Base-by-base conservation (phyloP, 768 basidiomycete species). In the Naganishia friedmannii region DNA sequence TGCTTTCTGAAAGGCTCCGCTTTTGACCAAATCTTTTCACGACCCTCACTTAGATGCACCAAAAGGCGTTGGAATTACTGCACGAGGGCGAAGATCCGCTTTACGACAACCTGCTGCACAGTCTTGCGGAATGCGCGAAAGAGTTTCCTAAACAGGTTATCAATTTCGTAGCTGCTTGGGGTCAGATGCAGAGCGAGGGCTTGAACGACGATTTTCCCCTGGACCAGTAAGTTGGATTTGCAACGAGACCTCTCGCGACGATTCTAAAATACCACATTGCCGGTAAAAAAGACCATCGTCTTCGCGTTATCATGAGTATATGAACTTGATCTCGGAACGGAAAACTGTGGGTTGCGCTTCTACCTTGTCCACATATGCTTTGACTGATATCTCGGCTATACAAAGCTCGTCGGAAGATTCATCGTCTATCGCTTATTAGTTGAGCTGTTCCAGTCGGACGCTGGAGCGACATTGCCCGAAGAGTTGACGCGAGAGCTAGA, bases 371-470 rank as follows among this genome's bases (percentile, higher is more conserved):
- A 15, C 5, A 26, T 56, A 3, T 21, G 31, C 12, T 21, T 45
- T 7, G 12, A 29, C 23, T 26, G 12, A 17, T 51, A 15, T n/a
- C 53, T 37, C 34, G 34, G 12, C n/a, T 6, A 4, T 21, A 17
- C 15, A 23, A n/a, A 71, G 70, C 42, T 67, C 6, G 57, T 57
- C 2, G 66, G 66, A 1, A 55, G 42, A 23, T 71, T 67, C 48
- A 68, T 68, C 46, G 66, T 71, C 3, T 56, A 71, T 65, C 70
- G 70, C 8, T 51, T 66, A 10, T 57, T 71, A 23, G 31, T 68
- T 0, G 65, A 67, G 55, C 67, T 67, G 13, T 32, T 68, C n/a
- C 42, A 66, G 39, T 48, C 66, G 15, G 57, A 32, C 31, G 53
- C 48, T 9, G 56, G 67, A 55, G 45, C 67, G 2, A 19, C 29